phyloP scores from a whole-genome alignment of 192 early-diverging fungal species.

The Dissophora globulifera region DNA sequence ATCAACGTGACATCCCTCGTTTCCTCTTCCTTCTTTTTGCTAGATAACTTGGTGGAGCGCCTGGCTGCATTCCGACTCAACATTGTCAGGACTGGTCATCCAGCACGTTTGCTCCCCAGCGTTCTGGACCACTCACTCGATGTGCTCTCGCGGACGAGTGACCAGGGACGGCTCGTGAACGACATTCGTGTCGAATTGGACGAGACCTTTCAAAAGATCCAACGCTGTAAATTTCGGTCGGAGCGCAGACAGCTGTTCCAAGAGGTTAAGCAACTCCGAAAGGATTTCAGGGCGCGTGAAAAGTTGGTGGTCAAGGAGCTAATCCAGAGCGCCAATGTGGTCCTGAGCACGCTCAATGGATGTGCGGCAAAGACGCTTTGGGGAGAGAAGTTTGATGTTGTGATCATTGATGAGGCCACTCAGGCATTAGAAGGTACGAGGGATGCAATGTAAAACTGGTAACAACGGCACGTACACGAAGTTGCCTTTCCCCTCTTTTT shows the following conservation, averaged over 20 bases:
- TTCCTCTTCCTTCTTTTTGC: too few relatives aligned
- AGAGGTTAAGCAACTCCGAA: slow-evolving; percentile 73
- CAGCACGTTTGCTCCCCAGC: slow-evolving; percentile 78
- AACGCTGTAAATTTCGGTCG: slow-evolving; percentile 69
- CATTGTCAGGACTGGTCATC: slow-evolving; percentile 86
- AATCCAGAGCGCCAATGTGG: slow-evolving; percentile 70
- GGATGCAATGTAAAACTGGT: background rate
- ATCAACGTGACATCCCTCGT: too few relatives aligned
- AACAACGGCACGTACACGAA: too few relatives aligned
- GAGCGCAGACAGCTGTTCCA: slow-evolving; percentile 74
- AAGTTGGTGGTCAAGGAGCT: slow-evolving; percentile 68
- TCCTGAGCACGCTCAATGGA: slow-evolving; percentile 86
- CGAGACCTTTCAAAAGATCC: slow-evolving; percentile 63
- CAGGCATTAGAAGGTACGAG: slow-evolving; percentile 77
- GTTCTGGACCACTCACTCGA: slow-evolving; percentile 80
- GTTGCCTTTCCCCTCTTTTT: too few relatives aligned
- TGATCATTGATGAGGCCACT: slow-evolving; percentile 91
- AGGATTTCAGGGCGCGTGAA: slow-evolving; percentile 77
- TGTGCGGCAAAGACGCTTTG: slow-evolving; percentile 60
- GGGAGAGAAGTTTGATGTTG: slow-evolving; percentile 78
- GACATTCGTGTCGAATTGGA: slow-evolving; percentile 87
- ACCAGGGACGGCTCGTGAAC: slow-evolving; percentile 76
- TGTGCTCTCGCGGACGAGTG: slow-evolving; percentile 68
- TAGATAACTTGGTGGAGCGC: slow-evolving; percentile 89
- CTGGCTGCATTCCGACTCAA: slow-evolving; percentile 67